These are phyloP conservation scores for Cystobasidium tubakii DNA, from an alignment of 768 basidiomycete genomes.

Conservation along the genomic window DNA sequence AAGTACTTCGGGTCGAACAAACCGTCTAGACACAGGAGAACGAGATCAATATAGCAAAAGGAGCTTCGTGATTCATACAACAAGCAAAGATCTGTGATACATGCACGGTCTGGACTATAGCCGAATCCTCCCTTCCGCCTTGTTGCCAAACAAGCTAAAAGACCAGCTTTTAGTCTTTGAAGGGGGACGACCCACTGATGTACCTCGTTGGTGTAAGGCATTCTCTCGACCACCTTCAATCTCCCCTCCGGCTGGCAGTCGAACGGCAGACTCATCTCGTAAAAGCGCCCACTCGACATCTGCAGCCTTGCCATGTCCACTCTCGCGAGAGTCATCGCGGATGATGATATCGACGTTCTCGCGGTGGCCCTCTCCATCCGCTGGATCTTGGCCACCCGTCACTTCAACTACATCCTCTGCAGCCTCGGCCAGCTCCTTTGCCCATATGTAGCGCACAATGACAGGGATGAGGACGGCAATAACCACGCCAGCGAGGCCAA, in stretches of 20 bases:
- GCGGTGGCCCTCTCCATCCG: not conserved
- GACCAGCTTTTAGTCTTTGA: not conserved
- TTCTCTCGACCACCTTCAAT: too few relatives aligned
- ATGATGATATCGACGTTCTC: not conserved
- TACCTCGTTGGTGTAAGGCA: too few relatives aligned
- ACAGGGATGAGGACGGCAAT: slow-evolving; percentile 91
- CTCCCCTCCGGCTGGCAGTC: too few relatives aligned
- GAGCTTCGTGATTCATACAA: too few relatives aligned
- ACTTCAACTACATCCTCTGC: slow-evolving; percentile 49
- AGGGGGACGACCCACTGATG: too few relatives aligned
- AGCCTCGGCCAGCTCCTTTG: slow-evolving; percentile 44
- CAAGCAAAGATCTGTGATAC: too few relatives aligned
- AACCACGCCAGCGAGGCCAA: slow-evolving; percentile 74
- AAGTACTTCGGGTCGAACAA: too few relatives aligned
- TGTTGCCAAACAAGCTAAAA: not conserved
- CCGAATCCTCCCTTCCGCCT: not conserved
- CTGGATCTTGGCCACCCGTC: not conserved
- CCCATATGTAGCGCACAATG: slow-evolving; percentile 51
- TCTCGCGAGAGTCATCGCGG: not conserved
- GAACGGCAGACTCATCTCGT: not conserved
- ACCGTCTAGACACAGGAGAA: too few relatives aligned
- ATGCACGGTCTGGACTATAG: not conserved
- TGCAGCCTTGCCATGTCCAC: not conserved
- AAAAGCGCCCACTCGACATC: not conserved
- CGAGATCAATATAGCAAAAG: too few relatives aligned